Evolutionary conservation across 2,329 filamentous ascomycete species (phyloP).

Genomic region (Cephalotrichum gorgonifer): DNA sequence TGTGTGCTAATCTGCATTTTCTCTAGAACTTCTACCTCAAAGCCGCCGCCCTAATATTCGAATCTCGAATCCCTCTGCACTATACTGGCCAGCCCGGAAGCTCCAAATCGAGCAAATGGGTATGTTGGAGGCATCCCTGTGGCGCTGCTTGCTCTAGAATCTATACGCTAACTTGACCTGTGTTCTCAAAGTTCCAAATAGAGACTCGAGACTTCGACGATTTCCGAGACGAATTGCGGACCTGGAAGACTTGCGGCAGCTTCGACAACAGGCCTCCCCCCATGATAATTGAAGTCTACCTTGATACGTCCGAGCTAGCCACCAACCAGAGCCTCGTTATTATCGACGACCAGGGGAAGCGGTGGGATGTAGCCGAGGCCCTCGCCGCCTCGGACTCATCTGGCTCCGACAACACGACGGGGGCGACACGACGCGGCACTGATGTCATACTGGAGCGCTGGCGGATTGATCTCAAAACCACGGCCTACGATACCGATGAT

Average conservation of each 20-base stretch:
- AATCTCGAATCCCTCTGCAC: constrained; percentile 65
- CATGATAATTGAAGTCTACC: constrained; percentile 80
- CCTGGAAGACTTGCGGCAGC: constrained; percentile 74
- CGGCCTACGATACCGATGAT: constrained; percentile 37
- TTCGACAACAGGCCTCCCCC: constrained; percentile 69
- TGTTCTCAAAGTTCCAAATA: constrained; percentile 67
- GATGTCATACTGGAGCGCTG: constrained; percentile 86
- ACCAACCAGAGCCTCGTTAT: constrained; percentile 81
- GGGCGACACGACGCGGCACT: constrained; percentile 37
- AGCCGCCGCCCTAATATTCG: constrained; percentile 72
- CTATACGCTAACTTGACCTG: constrained; percentile 6
- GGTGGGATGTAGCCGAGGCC: constrained; percentile 84
- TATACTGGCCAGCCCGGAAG: constrained; percentile 29
- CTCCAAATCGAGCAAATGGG: constrained; percentile 75
- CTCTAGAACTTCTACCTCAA: constrained; percentile 86
- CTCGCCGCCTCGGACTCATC: constrained; percentile 53
- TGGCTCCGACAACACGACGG: constrained; percentile 33
- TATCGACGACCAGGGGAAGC: constrained; percentile 79
- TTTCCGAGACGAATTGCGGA: constrained; percentile 67
- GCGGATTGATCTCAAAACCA: constrained; percentile 65
- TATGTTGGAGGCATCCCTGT: constrained; percentile 31
- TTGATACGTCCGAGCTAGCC: constrained; percentile 70
- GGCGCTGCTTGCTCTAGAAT: neutral
- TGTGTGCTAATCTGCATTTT: constrained; percentile 4
- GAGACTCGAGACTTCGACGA: constrained; percentile 88